A percentile compares a stretch with the other conserved stretches of the same genome.
Conservation (phyloP, 2,329 filamentous ascomycete genomes). For the Bipolaris gigantea region DNA sequence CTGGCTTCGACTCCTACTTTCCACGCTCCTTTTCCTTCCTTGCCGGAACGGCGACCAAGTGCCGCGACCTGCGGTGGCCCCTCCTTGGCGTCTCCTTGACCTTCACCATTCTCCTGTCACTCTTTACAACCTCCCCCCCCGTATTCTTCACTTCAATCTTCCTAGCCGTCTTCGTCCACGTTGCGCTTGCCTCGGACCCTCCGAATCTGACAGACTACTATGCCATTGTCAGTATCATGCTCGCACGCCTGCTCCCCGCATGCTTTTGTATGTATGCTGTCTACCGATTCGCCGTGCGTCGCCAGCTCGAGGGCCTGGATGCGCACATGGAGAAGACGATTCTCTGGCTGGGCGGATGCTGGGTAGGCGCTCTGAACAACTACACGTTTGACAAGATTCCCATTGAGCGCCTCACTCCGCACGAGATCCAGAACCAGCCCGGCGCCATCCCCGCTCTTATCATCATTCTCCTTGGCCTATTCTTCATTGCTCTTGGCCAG, state of each 20-base stretch:
- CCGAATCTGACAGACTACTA: conserved; percentile 69
- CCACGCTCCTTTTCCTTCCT: conserved; percentile 83
- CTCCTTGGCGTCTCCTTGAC: conserved; percentile 78
- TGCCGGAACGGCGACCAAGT: conserved; percentile 64
- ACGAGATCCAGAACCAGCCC: conserved; percentile 86
- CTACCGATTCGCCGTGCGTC: conserved; percentile 77
- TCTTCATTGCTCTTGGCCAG: conserved; percentile 71
- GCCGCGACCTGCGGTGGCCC: conserved; percentile 80
- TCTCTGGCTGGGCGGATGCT: conserved; percentile 86
- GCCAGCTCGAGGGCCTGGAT: conserved; percentile 70
- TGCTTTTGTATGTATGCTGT: conserved; percentile 86
- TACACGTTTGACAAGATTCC: conserved; percentile 95
- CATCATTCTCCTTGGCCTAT: conserved; percentile 72
- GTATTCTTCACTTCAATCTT: conserved; percentile 87
- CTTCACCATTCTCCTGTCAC: conserved; percentile 75
- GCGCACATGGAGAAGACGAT: conserved; percentile 89
- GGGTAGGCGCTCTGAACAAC: conserved; percentile 90
- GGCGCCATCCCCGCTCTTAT: conserved; percentile 83
- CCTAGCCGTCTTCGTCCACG: conserved; percentile 81
- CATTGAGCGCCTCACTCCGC: conserved; percentile 85
- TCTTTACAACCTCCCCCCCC: conserved; percentile 77
- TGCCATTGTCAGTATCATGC: conserved; percentile 72
- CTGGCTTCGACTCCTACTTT: conserved; percentile 84
- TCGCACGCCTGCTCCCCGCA: conserved; percentile 83
- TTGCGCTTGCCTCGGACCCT: conserved; percentile 86